Evolutionary conservation across 2,329 filamentous ascomycete species (phyloP).

Genomic region (Ceratocystis alfenasii): DNA sequence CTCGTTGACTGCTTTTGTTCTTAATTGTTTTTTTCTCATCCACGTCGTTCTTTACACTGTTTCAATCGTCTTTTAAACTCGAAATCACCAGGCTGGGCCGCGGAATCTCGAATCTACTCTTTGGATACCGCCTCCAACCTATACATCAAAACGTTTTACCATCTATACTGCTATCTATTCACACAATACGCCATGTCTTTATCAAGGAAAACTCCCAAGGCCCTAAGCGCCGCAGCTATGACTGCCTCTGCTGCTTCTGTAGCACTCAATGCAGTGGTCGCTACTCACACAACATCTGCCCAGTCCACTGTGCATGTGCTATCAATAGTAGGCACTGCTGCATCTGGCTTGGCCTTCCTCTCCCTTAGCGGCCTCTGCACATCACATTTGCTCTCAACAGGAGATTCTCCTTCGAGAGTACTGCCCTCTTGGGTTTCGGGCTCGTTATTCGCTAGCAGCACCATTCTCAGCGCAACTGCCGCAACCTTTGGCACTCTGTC

Average conservation of each 20-base stretch:
- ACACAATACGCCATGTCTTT: constrained; percentile 14
- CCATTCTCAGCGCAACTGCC: constrained; percentile 10
- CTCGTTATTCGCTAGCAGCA: constrained; percentile 18
- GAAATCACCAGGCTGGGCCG: constrained; percentile 9
- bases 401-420: background rate
- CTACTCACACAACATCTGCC: constrained; percentile 17
- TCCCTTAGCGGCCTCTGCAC: constrained; percentile 15
- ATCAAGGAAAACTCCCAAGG: constrained; percentile 13
- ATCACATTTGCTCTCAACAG: constrained; percentile 5
- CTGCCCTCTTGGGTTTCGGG: constrained; percentile 10
- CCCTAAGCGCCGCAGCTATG: constrained; percentile 17
- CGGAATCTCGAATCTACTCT: background rate
- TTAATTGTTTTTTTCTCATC: background rate
- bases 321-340: constrained; percentile 14
- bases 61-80: background rate
- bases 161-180: background rate
- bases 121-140: background rate
- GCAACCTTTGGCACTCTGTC: constrained; percentile 18
- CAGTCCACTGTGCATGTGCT: constrained; percentile 18
- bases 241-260: constrained; percentile 15
- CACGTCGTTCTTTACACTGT: background rate
- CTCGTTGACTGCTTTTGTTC: constrained; percentile 2
- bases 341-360: constrained; percentile 17
- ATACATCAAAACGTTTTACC: background rate
- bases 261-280: constrained; percentile 16